Evolutionary conservation across 2,329 filamentous ascomycete species (phyloP).

Genomic region (Fulvia fulva): DNA sequence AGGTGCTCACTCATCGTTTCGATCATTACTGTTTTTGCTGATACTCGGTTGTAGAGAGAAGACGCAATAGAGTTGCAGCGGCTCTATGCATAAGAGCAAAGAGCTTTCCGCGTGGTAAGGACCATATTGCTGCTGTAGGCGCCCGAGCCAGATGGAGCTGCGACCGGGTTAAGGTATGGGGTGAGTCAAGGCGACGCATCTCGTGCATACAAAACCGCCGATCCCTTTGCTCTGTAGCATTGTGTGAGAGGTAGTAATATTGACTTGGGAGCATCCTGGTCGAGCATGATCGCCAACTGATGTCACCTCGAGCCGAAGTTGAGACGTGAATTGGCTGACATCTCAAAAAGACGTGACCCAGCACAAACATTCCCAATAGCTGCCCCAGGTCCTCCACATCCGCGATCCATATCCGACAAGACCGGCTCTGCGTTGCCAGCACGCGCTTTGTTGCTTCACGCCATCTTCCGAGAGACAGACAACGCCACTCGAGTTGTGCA

Average conservation of each 20-base stretch:
- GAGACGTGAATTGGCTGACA: constrained; percentile 4
- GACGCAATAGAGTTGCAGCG: neutral
- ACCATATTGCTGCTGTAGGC: neutral
- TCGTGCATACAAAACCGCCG: neutral
- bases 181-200: neutral
- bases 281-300: neutral
- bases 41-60: neutral
- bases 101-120: neutral
- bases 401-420: neutral
- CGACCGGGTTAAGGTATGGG: neutral
- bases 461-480: neutral
- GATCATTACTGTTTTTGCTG: neutral
- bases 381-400: neutral
- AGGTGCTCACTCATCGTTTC: neutral
- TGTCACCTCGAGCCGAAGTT: constrained; percentile 4
- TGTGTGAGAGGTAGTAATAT: constrained; percentile 5
- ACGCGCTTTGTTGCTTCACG: constrained; percentile 2
- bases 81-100: neutral
- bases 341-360: neutral
- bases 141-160: neutral
- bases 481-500: neutral
- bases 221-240: neutral
- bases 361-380: neutral
- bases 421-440: neutral
- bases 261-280: neutral